Conservation (phyloP, 257 asterid species). For the Jacaranda copaia region DNA sequence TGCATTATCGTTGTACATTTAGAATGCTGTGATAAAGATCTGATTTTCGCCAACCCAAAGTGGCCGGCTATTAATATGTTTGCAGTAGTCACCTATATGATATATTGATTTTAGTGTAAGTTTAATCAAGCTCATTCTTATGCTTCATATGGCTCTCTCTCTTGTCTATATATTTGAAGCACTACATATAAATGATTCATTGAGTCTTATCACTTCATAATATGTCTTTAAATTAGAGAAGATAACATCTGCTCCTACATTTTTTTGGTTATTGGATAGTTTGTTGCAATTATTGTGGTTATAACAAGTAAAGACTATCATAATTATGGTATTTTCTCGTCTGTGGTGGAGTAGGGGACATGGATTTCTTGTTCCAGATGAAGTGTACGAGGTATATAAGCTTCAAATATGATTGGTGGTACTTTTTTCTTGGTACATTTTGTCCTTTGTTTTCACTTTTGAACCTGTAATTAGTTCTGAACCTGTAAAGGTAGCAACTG, state of each 20-base stretch:
- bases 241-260: constrained; percentile 24
- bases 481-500: constrained; percentile 30
- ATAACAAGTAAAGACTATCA: constrained; percentile 12
- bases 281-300: constrained; percentile 28
- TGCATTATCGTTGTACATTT: no score
- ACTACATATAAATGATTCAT: no score
- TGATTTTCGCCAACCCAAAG: no score
- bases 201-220: background rate
- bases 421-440: constrained; percentile 2
- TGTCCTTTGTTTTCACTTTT: constrained; percentile 11
- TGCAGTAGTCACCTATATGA: no score
- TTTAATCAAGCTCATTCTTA: no score
- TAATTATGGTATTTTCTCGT: constrained; percentile 33
- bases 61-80: no score
- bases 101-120: no score
- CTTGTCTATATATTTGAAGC: no score
- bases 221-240: background rate
- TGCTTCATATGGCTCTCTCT: no score
- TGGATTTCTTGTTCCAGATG: constrained; percentile 82
- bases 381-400: constrained; percentile 67
- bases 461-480: constrained; percentile 10
- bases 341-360: constrained; percentile 65
- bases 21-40: no score
- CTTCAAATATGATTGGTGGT: constrained; percentile 3
- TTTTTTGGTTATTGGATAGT: constrained; percentile 28